Percentiles rank a stretch among this genome's conserved stretches.
Conservation (phyloP, 257 asterid species). For the Forsythia viridissima region DNA sequence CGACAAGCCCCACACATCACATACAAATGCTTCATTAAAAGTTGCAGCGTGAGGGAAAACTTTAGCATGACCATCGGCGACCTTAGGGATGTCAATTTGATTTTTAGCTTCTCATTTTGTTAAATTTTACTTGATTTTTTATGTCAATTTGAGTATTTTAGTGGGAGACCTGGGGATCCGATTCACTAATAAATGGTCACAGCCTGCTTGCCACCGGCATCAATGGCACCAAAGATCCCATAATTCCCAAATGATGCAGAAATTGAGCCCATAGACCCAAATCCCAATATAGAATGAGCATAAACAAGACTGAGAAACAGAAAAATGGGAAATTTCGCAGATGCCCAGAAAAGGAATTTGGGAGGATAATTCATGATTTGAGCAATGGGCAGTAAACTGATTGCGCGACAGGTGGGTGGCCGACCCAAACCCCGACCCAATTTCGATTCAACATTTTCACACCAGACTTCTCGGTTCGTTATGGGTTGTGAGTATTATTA, state of each 20-base stretch:
- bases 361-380: constrained; percentile 24
- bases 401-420: no score
- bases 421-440: no score
- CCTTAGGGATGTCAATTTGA: no score
- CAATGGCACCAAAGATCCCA: constrained; percentile 83
- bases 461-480: constrained; percentile 49
- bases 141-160: no score
- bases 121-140: no score
- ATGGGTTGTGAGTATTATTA: constrained; percentile 18
- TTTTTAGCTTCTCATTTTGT: no score
- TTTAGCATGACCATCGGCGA: no score
- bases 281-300: constrained; percentile 45
- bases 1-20: no score
- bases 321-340: constrained; percentile 2
- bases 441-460: constrained; percentile 43
- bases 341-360: constrained; percentile 9
- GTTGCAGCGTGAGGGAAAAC: no score
- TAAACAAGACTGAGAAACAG: constrained; percentile 20
- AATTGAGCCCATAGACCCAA: constrained; percentile 88
- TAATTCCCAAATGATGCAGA: constrained; percentile 75
- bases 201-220: constrained; percentile 88
- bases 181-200: no score
- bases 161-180: no score
- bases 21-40: no score
- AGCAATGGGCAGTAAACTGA: not conserved